Conservation (phyloP, 1,284 basidiomycete genomes). For the Austroboletus novae-zelandiae region DNA sequence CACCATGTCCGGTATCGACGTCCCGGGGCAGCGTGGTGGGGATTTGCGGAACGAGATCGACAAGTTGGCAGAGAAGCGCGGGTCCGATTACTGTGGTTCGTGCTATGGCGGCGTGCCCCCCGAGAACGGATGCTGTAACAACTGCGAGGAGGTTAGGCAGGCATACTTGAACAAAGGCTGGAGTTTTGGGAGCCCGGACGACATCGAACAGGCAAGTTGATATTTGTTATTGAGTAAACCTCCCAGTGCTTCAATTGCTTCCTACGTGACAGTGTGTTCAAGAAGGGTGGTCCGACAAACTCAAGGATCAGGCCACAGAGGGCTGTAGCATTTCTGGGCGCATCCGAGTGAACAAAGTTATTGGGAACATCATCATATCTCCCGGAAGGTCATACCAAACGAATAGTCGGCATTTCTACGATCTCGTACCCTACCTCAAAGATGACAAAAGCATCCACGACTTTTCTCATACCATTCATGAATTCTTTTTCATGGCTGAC, state of each 20-base stretch:
- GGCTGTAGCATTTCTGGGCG: conserved; percentile 93
- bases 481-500: conserved; percentile 82
- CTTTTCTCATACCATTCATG: conserved; percentile 89
- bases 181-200: conserved; percentile 90
- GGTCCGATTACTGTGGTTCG: conserved; percentile 85
- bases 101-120: conserved; percentile 93
- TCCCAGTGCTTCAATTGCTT: conserved; percentile 5
- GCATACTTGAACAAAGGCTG: conserved; percentile 92
- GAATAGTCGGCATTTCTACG: conserved; percentile 81
- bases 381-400: conserved; percentile 94
- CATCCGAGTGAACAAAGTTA: conserved; percentile 95
- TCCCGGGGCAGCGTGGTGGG: conserved; percentile 56
- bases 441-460: conserved; percentile 88
- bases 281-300: conserved; percentile 94
- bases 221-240: background rate
- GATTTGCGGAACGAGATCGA: conserved; percentile 86
- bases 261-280: conserved; percentile 68
- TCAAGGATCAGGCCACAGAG: conserved; percentile 89
- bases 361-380: conserved; percentile 86
- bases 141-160: conserved; percentile 92
- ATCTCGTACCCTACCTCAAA: conserved; percentile 93
- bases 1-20: conserved; percentile 53
- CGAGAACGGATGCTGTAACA: conserved; percentile 88
- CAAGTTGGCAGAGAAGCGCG: conserved; percentile 63
- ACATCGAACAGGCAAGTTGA: conserved; percentile 81